Evolutionary conservation across 176 grass and related monocot species (phyloP).

Genomic region (Alloteropsis semialata): DNA sequence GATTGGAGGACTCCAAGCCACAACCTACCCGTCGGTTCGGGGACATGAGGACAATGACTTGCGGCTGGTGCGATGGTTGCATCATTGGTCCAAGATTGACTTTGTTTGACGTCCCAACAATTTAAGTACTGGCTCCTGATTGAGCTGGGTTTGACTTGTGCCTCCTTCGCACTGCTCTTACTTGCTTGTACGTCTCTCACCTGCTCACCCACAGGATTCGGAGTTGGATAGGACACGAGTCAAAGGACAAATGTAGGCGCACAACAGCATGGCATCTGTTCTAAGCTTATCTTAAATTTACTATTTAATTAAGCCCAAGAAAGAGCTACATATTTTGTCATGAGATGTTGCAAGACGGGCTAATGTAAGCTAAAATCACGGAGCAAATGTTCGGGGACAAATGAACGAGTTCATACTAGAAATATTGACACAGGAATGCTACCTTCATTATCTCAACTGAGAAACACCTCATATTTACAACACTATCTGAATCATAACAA

Average conservation of each 20-base stretch:
- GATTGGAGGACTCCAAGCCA: neutral
- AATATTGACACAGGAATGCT: neutral
- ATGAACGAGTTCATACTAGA: neutral
- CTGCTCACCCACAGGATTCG: slow-evolving; percentile 34
- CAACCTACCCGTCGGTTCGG: neutral
- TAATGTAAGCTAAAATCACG: neutral
- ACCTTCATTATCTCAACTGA: neutral
- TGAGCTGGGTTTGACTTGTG: slow-evolving; percentile 47
- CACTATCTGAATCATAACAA: neutral
- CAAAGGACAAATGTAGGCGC: slow-evolving; percentile 32
- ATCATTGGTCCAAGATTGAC: slow-evolving; percentile 52
- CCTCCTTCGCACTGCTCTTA: neutral
- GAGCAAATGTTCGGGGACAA: slow-evolving; percentile 36
- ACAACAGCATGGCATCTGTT: neutral
- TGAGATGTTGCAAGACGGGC: neutral
- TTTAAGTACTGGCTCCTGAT: slow-evolving; percentile 21
- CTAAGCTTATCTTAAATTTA: slow-evolving; percentile 7
- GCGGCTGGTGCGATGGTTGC: slow-evolving; percentile 25
- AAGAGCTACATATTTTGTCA: neutral
- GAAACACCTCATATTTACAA: neutral
- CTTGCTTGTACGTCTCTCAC: slow-evolving; percentile 36
- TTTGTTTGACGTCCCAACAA: slow-evolving; percentile 39
- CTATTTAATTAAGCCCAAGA: neutral
- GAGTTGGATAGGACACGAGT: slow-evolving; percentile 28
- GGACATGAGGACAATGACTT: slow-evolving; percentile 38